Conservation (phyloP, 2,329 filamentous ascomycete genomes). For the Diaporthe sp. region DNA sequence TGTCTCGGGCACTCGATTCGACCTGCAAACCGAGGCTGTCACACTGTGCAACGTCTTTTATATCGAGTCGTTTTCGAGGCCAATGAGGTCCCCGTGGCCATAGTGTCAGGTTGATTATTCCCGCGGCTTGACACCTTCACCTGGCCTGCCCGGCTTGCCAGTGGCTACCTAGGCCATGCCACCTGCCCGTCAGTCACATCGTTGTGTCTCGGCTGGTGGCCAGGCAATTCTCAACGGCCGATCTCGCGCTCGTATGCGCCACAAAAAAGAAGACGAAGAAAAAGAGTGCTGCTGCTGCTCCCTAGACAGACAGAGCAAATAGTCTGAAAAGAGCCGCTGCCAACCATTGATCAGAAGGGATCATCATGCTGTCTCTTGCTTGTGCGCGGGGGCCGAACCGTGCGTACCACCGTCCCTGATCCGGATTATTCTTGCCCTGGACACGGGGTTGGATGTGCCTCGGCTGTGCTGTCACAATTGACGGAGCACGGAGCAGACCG, state of each 20-base stretch:
- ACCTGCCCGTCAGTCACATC: conserved; percentile 23
- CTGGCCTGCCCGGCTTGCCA: not conserved
- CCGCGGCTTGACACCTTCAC: not conserved
- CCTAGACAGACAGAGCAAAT: conserved; percentile 3
- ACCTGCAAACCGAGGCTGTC: conserved; percentile 2
- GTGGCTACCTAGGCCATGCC: not conserved
- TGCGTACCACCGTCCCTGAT: conserved; percentile 25
- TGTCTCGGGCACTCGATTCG: conserved; percentile 26
- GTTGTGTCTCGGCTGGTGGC: conserved; percentile 17
- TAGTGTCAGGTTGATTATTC: conserved; percentile 19
- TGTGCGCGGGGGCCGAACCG: conserved; percentile 14
- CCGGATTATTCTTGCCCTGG: conserved; percentile 16
- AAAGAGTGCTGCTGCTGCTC: no score
- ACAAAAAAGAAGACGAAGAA: not conserved
- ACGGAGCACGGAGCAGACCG: conserved; percentile 20
- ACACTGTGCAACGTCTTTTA: conserved; percentile 18
- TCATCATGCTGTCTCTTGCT: not conserved
- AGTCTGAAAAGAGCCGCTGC: not conserved
- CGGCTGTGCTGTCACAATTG: not conserved
- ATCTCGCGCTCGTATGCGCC: not conserved
- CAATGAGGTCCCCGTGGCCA: conserved; percentile 7
- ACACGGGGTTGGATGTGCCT: conserved; percentile 1
- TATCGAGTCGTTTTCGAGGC: not conserved
- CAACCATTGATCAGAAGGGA: conserved; percentile 3
- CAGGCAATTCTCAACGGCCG: conserved; percentile 23